Conservation (phyloP, 2,329 filamentous ascomycete genomes). For the Pseudogymnoascus sp. region DNA sequence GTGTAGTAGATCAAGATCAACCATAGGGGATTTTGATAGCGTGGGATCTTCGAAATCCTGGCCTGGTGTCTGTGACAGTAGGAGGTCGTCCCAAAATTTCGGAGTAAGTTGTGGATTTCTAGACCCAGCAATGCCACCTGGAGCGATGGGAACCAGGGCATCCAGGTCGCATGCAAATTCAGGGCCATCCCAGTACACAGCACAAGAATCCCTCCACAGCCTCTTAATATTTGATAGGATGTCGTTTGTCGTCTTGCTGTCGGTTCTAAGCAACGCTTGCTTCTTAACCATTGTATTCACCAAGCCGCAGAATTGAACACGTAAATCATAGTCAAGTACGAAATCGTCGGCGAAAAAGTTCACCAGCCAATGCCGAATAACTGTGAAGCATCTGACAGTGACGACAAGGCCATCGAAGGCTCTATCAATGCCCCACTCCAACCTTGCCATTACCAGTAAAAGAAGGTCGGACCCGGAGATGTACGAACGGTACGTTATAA, state of each 20-base stretch:
- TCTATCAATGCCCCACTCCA: slow-evolving; percentile 78
- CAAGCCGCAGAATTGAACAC: slow-evolving; percentile 70
- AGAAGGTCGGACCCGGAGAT: slow-evolving; percentile 70
- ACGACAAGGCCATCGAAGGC: slow-evolving; percentile 87
- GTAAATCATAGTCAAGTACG: slow-evolving; percentile 64
- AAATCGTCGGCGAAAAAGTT: slow-evolving; percentile 98
- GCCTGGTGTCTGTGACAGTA: background rate
- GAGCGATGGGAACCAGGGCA: slow-evolving; percentile 60
- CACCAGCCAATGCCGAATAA: slow-evolving; percentile 90
- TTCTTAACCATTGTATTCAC: slow-evolving; percentile 49
- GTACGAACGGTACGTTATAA: slow-evolving; percentile 88
- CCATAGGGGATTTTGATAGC: background rate
- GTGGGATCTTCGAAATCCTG: background rate
- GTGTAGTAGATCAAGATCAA: slow-evolving; percentile 1
- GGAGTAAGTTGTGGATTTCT: slow-evolving; percentile 50
- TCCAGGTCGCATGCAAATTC: slow-evolving; percentile 56
- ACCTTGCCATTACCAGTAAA: slow-evolving; percentile 73
- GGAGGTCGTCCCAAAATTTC: slow-evolving; percentile 41
- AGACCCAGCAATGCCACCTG: slow-evolving; percentile 65
- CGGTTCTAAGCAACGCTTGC: slow-evolving; percentile 9
- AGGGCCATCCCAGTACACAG: slow-evolving; percentile 76
- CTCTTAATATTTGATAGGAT: slow-evolving; percentile 82
- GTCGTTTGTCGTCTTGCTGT: slow-evolving; percentile 8
- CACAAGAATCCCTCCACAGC: slow-evolving; percentile 89
- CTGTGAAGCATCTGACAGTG: slow-evolving; percentile 92